These are phyloP conservation scores for Corynespora cassiicola DNA, from an alignment of 2,329 filamentous ascomycete species.

Conservation along the genomic window DNA sequence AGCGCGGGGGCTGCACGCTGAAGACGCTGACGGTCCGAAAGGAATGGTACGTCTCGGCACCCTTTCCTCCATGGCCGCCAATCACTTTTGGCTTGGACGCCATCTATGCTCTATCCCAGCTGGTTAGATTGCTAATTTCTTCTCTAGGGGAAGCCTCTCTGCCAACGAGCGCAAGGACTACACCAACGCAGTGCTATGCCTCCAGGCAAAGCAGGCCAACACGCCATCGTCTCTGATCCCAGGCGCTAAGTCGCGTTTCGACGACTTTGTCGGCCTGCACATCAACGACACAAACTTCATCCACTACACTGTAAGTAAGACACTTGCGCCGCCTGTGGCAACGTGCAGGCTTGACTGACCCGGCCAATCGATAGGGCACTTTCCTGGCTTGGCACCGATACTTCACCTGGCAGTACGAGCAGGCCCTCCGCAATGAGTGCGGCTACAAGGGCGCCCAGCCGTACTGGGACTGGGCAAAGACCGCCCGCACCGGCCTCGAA, in stretches of 20 bases:
- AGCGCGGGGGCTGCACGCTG: conserved; percentile 30
- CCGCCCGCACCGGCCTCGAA: conserved; percentile 14
- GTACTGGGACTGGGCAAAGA: conserved; percentile 26
- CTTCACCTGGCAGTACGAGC: conserved; percentile 44
- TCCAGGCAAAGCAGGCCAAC: conserved; percentile 16
- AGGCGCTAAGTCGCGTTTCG: conserved; percentile 20
- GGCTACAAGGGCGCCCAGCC: conserved; percentile 45
- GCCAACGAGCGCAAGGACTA: conserved; percentile 17
- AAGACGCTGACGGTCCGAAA: conserved; percentile 31
- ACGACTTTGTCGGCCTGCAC: conserved; percentile 22
- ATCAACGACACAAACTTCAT: conserved; percentile 25
- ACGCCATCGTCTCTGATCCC: conserved; percentile 16
- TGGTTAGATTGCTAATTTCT: neutral
- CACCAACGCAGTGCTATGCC: conserved; percentile 23
- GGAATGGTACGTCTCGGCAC: conserved; percentile 31
- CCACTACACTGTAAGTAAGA: conserved; percentile 20
- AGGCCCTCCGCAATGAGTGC: conserved; percentile 45
- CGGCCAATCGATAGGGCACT: conserved; percentile 16
- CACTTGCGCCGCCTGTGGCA: no score
- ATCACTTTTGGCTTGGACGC: no score
- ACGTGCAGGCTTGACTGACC: neutral
- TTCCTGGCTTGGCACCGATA: conserved; percentile 49
- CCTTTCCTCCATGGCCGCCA: neutral
- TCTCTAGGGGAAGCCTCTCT: conserved; percentile 14
- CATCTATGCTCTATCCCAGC: neutral